Conservation (phyloP, 1,139 yeast genomes). For the Sugiyamaella pinicola region DNA sequence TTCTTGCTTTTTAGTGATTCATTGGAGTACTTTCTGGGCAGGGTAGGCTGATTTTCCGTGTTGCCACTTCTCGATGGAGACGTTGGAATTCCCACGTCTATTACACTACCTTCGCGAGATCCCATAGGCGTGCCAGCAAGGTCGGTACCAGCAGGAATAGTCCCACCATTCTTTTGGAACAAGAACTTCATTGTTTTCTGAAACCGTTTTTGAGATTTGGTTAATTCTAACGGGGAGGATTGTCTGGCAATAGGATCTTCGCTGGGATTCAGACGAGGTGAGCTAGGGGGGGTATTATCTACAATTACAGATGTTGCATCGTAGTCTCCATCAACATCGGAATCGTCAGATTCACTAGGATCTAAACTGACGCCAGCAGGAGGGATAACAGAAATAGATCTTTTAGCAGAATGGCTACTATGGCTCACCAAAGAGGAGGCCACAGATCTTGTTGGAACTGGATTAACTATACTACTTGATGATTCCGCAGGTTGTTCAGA, state of each 20-base stretch:
- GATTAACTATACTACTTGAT: not conserved
- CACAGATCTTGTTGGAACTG: not conserved
- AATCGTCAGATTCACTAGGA: constrained; percentile 19
- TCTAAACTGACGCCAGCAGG: constrained; percentile 2
- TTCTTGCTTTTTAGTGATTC: constrained; percentile 3
- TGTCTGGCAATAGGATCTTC: constrained; percentile 15
- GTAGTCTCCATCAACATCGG: constrained; percentile 25
- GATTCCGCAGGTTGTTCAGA: not conserved
- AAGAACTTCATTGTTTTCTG: constrained; percentile 30
- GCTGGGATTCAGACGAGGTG: not conserved
- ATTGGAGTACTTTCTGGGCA: not conserved
- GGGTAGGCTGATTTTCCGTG: not conserved
- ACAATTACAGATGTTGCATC: constrained; percentile 19
- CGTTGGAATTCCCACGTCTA: not conserved
- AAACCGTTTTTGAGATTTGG: constrained; percentile 24
- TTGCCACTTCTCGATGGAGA: not conserved
- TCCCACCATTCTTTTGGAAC: constrained; percentile 23
- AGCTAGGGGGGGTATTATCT: constrained; percentile 14
- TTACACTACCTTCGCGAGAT: not conserved
- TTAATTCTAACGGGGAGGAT: constrained; percentile 16
- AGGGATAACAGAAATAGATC: not conserved
- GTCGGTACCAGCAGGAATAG: not conserved
- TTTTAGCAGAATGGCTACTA: not conserved
- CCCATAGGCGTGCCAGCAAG: not conserved
- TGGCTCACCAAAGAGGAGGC: not conserved